Percentiles rank a stretch among this genome's conserved stretches.
Conservation (phyloP, 2,329 filamentous ascomycete species). For the Fusarium poae region DNA sequence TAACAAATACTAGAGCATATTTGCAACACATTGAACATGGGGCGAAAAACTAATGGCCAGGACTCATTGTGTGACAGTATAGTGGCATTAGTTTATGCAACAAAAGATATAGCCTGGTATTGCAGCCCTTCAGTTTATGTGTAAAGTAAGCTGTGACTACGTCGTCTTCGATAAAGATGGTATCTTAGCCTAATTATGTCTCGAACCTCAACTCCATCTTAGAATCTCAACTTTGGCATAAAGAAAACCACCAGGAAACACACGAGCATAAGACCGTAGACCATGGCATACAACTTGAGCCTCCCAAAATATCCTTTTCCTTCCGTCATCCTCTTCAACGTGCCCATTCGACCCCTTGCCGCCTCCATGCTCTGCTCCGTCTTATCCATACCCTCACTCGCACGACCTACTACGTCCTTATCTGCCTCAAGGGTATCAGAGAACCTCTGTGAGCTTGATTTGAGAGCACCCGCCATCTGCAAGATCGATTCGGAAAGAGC, state of each 20-base stretch:
- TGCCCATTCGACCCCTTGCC: slow-evolving; percentile 81
- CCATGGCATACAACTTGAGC: slow-evolving; percentile 85
- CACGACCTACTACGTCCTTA: slow-evolving; percentile 77
- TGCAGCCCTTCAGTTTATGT: neutral
- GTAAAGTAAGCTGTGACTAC: neutral
- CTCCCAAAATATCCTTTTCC: slow-evolving; percentile 89
- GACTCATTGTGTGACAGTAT: neutral
- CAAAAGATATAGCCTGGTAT: neutral
- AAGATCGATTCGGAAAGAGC: slow-evolving; percentile 84
- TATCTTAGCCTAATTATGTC: neutral
- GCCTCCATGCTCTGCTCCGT: slow-evolving; percentile 82
- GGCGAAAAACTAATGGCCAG: neutral
- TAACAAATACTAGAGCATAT: neutral
- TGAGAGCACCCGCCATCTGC: slow-evolving; percentile 81
- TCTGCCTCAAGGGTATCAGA: slow-evolving; percentile 76
- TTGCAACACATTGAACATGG: neutral
- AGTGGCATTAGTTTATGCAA: neutral
- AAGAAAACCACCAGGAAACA: slow-evolving; percentile 86
- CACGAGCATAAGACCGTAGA: slow-evolving; percentile 83
- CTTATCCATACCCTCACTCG: slow-evolving; percentile 80
- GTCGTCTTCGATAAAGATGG: neutral
- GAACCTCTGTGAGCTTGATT: slow-evolving; percentile 80
- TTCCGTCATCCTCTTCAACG: slow-evolving; percentile 83
- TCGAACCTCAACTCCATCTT: slow-evolving; percentile 31
- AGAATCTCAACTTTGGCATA: slow-evolving; percentile 89